Base-by-base conservation (phyloP, 148 eudicot species). In the Fagopyrum tataricum region DNA sequence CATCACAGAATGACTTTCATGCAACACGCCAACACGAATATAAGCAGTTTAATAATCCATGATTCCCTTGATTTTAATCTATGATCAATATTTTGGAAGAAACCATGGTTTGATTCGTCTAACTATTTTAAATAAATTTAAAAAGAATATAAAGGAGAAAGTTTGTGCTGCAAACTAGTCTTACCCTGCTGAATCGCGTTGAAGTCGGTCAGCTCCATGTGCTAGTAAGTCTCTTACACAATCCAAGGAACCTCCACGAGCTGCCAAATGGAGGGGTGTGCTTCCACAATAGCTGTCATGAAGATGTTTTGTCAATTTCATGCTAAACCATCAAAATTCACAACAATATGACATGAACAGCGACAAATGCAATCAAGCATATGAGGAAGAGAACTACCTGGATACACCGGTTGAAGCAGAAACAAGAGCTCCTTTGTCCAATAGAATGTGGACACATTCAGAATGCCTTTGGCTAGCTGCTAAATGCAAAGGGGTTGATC, bases 151-250 rank as follows among this genome's bases (percentile, higher is more conserved):
- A 31, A 31, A 31, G 37, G 12, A 17, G 24, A 20, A 20, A n/a
- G 4, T 52, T n/a, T 52, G n/a, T 52, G 17, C 18, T 52, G 58
- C 23, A 52, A 4, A 21, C 21, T 52, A 55, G 51, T 31, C 39
- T 79, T 72, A 79, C 82, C 82, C 82, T 61, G 76, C 76, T 71
- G 79, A 72, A 49, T 79, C 82, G 44, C 76, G 44, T 42, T 76
- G 79, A 42, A 51, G 82, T 23, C 79, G 69, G 70, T 79, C 82
- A 41, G 79, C 82, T 9, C 79, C 82, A 75, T 75, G 68, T 41
- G 78, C 82, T 61, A 79, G 76, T 41, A 79, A 72, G 44, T 79
- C 76, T 31, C 79, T 78, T 26, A 79, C 82, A 55, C 82, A 79
- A 53, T 79, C 82, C 79, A 79, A 40, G 2, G 82, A 79, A 17